Evolutionary conservation across 2,329 filamentous ascomycete genomes (phyloP), one percentile per base, ranked within the genome.

Genomic region (Triangularia verruculosa): DNA sequence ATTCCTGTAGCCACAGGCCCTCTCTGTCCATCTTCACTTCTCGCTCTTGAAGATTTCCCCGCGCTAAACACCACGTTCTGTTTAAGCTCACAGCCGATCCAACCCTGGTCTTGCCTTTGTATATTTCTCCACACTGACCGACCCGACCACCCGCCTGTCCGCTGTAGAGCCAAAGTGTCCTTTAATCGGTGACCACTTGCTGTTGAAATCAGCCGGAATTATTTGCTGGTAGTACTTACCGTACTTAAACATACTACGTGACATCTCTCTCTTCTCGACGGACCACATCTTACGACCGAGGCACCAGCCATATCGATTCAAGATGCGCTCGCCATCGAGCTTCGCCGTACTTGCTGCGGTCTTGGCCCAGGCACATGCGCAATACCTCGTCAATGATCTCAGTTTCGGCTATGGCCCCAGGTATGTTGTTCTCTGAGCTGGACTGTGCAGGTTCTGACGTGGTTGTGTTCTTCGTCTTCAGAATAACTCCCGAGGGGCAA

Each of bases 351-450:
- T 84, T 66, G 78, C 77, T 67, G 78, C 79, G 62, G 73, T 79
- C 71, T 70, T 85, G 61, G 82, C 83, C 64, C 75, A 80, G 55
- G 80, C 79, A 34, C 81, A 84, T 60, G 88, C 89, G 34, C 86
- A 90, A 72, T 87, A 85, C 70, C 79, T 92, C 61, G 84, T 92
- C 72, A 89, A 87, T 69, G 86, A 88, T 72, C 83, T 92, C 57
- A 93, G 90, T 74, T 96, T 96, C 74, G 92, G 92, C 39, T 85
- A 90, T 72, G 83, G 84, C 65, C 82, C 83, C 70, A 85, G 81
- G 88, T 89, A 63, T 7, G 20, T 32, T 20, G 12, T 20, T 47
- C 4, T 20, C n/a, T 47, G n/a, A 20, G 39, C 11, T 47, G 39
- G 17, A 17, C n/a, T 55, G n/a, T 54, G 52, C 60, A 52, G 60